Conservation (phyloP, 768 basidiomycete species). For the Collybiopsis confluens region DNA sequence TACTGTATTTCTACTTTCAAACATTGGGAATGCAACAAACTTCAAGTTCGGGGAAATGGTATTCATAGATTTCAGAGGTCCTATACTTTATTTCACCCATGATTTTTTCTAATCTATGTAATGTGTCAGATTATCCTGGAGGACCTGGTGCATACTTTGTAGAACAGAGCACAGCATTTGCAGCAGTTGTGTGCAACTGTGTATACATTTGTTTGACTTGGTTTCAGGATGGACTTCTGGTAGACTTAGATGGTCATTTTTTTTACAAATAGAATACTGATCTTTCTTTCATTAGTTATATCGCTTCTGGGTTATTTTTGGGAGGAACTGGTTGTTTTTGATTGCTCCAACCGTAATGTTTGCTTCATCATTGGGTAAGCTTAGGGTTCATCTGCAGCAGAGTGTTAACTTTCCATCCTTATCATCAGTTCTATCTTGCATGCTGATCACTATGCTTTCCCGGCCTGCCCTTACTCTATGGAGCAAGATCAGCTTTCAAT, state of each 20-base stretch:
- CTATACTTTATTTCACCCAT: not conserved
- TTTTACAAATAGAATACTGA: not conserved
- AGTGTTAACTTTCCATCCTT: not conserved
- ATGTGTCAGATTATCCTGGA: not conserved
- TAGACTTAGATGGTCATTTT: not conserved
- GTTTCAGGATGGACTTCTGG: not conserved
- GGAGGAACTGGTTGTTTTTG: not conserved
- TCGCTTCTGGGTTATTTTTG: not conserved
- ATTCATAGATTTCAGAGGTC: not conserved
- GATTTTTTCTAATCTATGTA: not conserved
- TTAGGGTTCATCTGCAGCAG: not conserved
- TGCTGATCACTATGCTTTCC: not conserved
- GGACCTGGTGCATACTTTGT: not conserved
- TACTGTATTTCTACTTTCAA: not conserved
- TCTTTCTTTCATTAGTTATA: not conserved
- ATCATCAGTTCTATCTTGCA: not conserved
- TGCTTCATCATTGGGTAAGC: not conserved
- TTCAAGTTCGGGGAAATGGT: not conserved
- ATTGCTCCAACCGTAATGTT: not conserved
- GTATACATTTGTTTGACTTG: not conserved
- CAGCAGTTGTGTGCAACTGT: not conserved
- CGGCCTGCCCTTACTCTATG: not conserved
- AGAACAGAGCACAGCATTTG: not conserved
- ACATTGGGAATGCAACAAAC: not conserved
- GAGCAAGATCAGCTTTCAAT: not conserved